Base-by-base conservation (phyloP, 164 flowering plant genomes). In the Dillenia turbinata region DNA sequence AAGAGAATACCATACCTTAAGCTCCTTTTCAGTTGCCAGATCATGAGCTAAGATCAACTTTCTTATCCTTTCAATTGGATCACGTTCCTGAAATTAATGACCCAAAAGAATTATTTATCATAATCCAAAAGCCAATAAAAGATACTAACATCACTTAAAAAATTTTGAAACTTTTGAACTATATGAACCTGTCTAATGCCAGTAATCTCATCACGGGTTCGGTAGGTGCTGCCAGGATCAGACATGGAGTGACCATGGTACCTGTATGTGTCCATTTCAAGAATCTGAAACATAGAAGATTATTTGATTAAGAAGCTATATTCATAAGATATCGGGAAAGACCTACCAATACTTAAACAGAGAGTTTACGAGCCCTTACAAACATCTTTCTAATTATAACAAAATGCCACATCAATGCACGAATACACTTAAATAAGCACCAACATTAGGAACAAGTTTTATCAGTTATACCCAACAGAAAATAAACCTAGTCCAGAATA, bases 191-290 rank as follows among this genome's bases (percentile, higher is more conserved):
- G 97, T 78, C 99, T 84, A 65, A 95, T 84, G 51, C 98, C 97
- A 75, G 58, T 24, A 50, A 95, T 88, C 78, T 95, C 97, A 78
- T 92, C 99, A 73, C 96, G 97, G 43, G 94, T 88, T 6, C 97
- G 85, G 71, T 95, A 92, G 55, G 98, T 90, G 86, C 96, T 92
- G 44, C 99, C 98, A 59, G 98, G 98, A 70, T 95, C 98, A 59
- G 98, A 92, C 98, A 95, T 92, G 64, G 99, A 95, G 77, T 95
- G 99, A 11, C 99, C 99, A 68, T 95, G 99, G 75, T 95, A 92
- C 71, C 98, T 83, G 76, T 95, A 95, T 14, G 98, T 92, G 78
- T 95, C 99, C 99, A 95, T 92, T 71, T 95, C 99, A 69, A 95
- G 96, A 68, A 95, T 87, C 99, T 95, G 87, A 63, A 77, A 40